Percentiles rank a stretch among this genome's conserved stretches.
Evolutionary conservation across 345 rosid species (phyloP).

Genomic region (Brassica juncea): DNA sequence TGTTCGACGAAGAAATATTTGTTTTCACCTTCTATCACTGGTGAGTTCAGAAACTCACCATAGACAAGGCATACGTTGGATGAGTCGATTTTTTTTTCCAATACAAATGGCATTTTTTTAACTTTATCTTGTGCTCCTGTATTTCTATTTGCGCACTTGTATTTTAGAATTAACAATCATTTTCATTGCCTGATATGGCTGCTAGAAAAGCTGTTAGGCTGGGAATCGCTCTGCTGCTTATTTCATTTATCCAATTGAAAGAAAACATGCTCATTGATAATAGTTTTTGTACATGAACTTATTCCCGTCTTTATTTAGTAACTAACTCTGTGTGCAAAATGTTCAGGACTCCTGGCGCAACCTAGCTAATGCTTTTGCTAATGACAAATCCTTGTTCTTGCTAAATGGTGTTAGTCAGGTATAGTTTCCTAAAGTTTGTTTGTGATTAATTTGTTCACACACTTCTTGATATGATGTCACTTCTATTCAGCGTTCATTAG

Average conservation of each 20-base stretch:
- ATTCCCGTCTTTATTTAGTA: slow-evolving; percentile 4
- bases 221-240: slow-evolving; percentile 2
- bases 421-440: slow-evolving; percentile 31
- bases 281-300: slow-evolving; percentile 8
- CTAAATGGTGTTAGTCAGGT: slow-evolving; percentile 89
- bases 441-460: neutral
- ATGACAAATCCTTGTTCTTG: slow-evolving; percentile 67
- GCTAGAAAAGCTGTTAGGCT: neutral
- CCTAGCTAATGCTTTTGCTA: slow-evolving; percentile 86
- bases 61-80: too few species aligned
- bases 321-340: slow-evolving; percentile 19
- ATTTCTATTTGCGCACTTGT: neutral
- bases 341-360: slow-evolving; percentile 89
- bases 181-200: neutral
- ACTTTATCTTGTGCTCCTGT: neutral
- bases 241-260: neutral
- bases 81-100: too few species aligned
- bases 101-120: too few species aligned
- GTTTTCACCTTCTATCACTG: slow-evolving; percentile 79
- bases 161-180: neutral
- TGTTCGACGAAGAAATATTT: slow-evolving; percentile 72
- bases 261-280: neutral
- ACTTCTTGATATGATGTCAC: slow-evolving; percentile 31
- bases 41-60: slow-evolving; percentile 49
- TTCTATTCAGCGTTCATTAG: slow-evolving; percentile 74